Conservation (phyloP, 306 rosid genomes). For the Acacia confusa region DNA sequence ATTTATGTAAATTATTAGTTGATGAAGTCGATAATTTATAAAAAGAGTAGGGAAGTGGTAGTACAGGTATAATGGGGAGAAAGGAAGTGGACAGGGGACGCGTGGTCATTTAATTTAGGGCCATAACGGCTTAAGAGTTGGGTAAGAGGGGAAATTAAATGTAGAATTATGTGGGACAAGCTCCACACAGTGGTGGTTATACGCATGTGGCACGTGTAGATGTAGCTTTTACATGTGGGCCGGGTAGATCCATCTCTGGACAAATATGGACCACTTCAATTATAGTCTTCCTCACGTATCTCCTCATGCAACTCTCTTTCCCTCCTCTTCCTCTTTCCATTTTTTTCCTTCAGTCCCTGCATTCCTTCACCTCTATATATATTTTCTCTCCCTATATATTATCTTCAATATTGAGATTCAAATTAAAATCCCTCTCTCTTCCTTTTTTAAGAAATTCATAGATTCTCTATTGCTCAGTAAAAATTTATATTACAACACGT, state of each 20-base stretch:
- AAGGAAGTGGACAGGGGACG: constrained; percentile 42
- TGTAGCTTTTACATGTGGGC: constrained; percentile 32
- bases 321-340: not conserved
- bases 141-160: constrained; percentile 44
- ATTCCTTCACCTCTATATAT: not conserved
- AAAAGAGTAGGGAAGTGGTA: no score
- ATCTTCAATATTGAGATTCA: not conserved
- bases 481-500: no score
- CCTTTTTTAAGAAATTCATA: no score
- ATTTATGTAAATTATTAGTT: no score
- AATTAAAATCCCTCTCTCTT: not conserved
- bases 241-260: not conserved
- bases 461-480: no score
- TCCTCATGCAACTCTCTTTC: not conserved
- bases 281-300: not conserved
- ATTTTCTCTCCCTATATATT: no score
- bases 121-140: constrained; percentile 34
- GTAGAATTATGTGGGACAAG: not conserved
- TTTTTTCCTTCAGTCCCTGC: not conserved
- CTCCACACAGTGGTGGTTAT: constrained; percentile 14
- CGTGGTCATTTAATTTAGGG: constrained; percentile 56
- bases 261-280: constrained; percentile 5
- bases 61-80: no score
- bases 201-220: constrained; percentile 26
- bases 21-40: no score